Percentiles rank a stretch among this genome's conserved stretches.
phyloP scores from a whole-genome alignment of 75 land plant genomes.

The Selaginella tamariscina region DNA sequence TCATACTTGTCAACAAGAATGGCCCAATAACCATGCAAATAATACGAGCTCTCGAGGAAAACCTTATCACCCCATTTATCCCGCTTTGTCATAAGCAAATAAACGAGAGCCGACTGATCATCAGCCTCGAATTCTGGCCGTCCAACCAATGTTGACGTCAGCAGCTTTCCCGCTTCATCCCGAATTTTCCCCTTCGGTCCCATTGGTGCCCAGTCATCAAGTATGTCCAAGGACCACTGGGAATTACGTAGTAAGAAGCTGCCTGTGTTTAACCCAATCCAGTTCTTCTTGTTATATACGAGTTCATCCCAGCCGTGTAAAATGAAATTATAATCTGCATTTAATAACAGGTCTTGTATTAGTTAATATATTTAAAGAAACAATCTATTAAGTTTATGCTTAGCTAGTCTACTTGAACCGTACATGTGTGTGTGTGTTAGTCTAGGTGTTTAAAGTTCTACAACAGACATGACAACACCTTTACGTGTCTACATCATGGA shows the following conservation, averaged over 20 bases:
- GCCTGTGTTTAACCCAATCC: slow-evolving; percentile 78
- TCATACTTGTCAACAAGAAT: slow-evolving; percentile 73
- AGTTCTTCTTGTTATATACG: slow-evolving; percentile 48
- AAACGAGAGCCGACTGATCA: slow-evolving; percentile 10
- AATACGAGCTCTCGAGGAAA: slow-evolving; percentile 61
- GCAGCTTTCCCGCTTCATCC: slow-evolving; percentile 39
- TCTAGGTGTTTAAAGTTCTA: too few relatives aligned
- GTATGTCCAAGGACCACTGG: slow-evolving; percentile 81
- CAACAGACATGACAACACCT: too few relatives aligned
- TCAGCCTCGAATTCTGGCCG: slow-evolving; percentile 2
- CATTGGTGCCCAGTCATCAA: slow-evolving; percentile 66
- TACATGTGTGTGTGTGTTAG: too few relatives aligned
- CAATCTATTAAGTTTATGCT: too few relatives aligned
- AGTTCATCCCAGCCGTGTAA: slow-evolving; percentile 57
- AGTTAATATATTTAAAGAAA: too few relatives aligned
- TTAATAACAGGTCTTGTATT: too few relatives aligned
- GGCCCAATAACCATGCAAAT: slow-evolving; percentile 83
- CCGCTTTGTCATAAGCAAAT: background rate
- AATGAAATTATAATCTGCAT: slow-evolving; percentile 46
- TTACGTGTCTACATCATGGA: too few relatives aligned
- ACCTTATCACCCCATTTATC: slow-evolving; percentile 43
- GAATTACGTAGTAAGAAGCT: slow-evolving; percentile 70
- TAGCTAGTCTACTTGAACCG: too few relatives aligned
- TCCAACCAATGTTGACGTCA: slow-evolving; percentile 26
- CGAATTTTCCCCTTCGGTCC: slow-evolving; percentile 54